Base-by-base conservation (phyloP, 352 stramenopile genomes). In the Phytophthora tentaculata region DNA sequence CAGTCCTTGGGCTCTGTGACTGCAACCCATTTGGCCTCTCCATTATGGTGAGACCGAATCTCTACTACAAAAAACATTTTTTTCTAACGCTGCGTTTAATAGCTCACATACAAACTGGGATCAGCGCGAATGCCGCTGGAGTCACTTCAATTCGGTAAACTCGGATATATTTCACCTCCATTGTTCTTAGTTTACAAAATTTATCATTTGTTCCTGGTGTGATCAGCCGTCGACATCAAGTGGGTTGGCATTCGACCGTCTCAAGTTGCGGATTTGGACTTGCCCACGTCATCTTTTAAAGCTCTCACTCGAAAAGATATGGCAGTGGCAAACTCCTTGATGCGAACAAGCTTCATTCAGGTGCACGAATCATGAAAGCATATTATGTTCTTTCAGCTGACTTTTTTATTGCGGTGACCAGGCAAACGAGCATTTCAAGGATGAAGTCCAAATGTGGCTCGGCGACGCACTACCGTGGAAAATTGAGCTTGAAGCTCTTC, bases 11-110 rank as follows among this genome's bases (percentile, higher is more conserved):
- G 19, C 49, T 99, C 17, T 96, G 89, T 45, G 96, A 99, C 69
- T 98, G 92, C 74, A 98, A 99, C 80, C 94, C 96, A 0, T 98
- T 95, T 68, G 96, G 96, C 0, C 69, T 98, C 22, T 94, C 88
- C 5, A 97, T 99, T 29, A 92, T 99, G 69, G 88, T 95, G 37
- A 61, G 50, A 17, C 22, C 16, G 10, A 24, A 45, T 20, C 12
- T 43, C 9, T 1, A 23, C 12, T 29, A 53, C 35, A 41, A 14
- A 9, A n/a, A n/a, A n/a, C n/a, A n/a, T n/a, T n/a, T n/a, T 6
- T 43, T 26, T 64, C 17, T 64, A 41, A 47, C 24, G 43, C 22
- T 23, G 5, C 8, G 52, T 44, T 45, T 52, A 45, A 17, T 48
- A 96, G 88, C 74, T 98, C 17, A 95, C 92, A 0, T 99, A 98